Evolutionary conservation across 129 eudicot genomes (phyloP).

Genomic region (Sambucus nigra): DNA sequence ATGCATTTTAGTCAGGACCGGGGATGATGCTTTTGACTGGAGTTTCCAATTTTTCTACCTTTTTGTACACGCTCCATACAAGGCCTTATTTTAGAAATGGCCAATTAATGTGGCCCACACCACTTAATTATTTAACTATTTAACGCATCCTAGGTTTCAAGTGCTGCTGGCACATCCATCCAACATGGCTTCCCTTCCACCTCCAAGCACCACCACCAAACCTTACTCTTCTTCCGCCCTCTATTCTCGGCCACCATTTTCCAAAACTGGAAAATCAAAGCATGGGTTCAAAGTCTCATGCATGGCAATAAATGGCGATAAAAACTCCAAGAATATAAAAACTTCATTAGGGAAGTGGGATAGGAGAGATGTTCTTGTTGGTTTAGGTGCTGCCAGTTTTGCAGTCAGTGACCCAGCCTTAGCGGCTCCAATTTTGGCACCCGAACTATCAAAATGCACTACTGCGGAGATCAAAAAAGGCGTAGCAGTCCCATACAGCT

Average conservation of each 20-base stretch:
- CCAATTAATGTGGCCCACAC: background rate
- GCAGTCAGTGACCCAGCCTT: slow-evolving; percentile 10
- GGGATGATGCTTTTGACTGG: too few relatives aligned
- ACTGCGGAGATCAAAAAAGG: slow-evolving; percentile 16
- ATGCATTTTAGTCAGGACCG: too few relatives aligned
- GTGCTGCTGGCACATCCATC: background rate
- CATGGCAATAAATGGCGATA: slow-evolving; percentile 1
- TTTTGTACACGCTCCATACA: too few relatives aligned
- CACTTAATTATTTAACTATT: background rate
- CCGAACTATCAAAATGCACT: slow-evolving; percentile 30
- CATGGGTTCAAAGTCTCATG: background rate
- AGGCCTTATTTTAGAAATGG: background rate
- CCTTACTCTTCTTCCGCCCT: background rate
- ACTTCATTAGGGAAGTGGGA: slow-evolving; percentile 8
- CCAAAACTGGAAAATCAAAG: slow-evolving; percentile 3
- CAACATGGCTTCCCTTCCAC: slow-evolving; percentile 7
- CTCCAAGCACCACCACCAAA: slow-evolving; percentile 2
- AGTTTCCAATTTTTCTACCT: too few relatives aligned
- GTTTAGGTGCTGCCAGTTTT: slow-evolving; percentile 27
- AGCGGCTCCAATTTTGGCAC: slow-evolving; percentile 36
- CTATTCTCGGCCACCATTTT: background rate
- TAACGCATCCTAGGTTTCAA: background rate
- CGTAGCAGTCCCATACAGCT: slow-evolving; percentile 9
- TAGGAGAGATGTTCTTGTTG: slow-evolving; percentile 23
- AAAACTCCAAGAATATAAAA: background rate